Evolutionary conservation across 1,284 basidiomycete genomes (phyloP), one percentile per base, ranked within the genome.

Genomic region (Xerocomus minutiporus): DNA sequence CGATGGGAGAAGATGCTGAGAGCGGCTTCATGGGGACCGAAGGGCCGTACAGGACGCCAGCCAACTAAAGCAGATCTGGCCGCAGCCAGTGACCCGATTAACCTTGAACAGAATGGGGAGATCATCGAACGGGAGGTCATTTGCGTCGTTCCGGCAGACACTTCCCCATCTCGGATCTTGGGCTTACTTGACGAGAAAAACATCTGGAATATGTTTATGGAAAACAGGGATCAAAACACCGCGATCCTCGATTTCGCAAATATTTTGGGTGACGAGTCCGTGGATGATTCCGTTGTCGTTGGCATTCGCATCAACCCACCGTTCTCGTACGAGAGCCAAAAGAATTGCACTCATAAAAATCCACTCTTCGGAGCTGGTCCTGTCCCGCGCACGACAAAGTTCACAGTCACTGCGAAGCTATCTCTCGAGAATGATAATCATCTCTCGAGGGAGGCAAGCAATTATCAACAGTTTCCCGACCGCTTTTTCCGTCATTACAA

Each of bases 401-500:
- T 71, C 52, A 50, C 62, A 31, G 67, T 70, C 17, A 50, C 55
- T 12, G 69, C 60, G 3, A 69, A 69, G 46, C 57, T 69, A 26
- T 65, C 69, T 1, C 11, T 65, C 25, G 47, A 59, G 39, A 0
- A 59, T 9, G 66, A 69, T 8, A 1, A 1, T 1, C 68, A 69
- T 26, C 58, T 71, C 11, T 49, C 2, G 1, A 38, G 46, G 35
- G 73, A 73, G 50, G 72, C 64, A 1, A 36, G 15, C 6, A 65
- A 59, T 38, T 74, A 75, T 46, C 59, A 64, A 23, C 7, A 46
- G 0, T 65, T 74, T 29, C 66, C 65, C 0, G 55, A 63, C 2
- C 67, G 61, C 31, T 58, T 74, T 42, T 71, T 65, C 52, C 57
- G 69, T 36, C 59, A 72, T 47, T 73, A 67, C 59, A 63, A 61